Evolutionary conservation across 352 stramenopile genomes (phyloP), one percentile per base, ranked within the genome.

Genomic region (Blastocystis sp.): DNA sequence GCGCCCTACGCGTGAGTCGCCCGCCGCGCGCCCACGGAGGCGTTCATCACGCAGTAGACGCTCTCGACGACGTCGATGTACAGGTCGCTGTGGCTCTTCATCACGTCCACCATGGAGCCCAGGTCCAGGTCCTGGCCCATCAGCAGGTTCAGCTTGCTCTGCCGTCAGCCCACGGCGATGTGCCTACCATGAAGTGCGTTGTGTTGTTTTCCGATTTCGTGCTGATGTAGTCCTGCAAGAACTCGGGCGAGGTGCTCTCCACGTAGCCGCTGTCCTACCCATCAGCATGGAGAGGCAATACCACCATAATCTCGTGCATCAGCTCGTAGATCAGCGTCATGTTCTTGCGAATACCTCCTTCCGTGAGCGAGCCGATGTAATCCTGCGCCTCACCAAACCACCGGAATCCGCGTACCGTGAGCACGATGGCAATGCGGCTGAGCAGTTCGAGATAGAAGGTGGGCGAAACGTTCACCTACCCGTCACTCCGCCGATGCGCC

Each of bases 261-360:
- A 79, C 69, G 23, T 79, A 79, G 1, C 69, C 69, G 21, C 28
- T 60, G 43, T 79, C 69, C 69, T 79, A 79, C 14, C 65, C 65
- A 59, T 76, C 43, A 61, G 23, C 23, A 41, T 11, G 45, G 62
- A 9, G 19, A 14, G 17, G 34, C 69, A 62, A 45, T 1, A 7
- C 2, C 34, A 86, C 76, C 60, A 86, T 86, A 38, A 86, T 86
- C 43, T 86, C 76, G 48, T 86, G 23, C 41, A 86, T 76, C 53
- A 86, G 28, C 41, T 86, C 76, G 40, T 86, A 86, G 38, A 86
- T 53, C 41, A 86, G 23, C 23, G 64, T 76, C 21, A 67, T 60
- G 23, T 86, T 86, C 64, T 86, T 86, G 9, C 76, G 76, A 9
- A 86, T 56, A 10, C 61, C 76, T 17, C 64, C 64, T 86, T 86